Base-by-base conservation (phyloP, 2,329 filamentous ascomycete species). In the Aspergillus felis region DNA sequence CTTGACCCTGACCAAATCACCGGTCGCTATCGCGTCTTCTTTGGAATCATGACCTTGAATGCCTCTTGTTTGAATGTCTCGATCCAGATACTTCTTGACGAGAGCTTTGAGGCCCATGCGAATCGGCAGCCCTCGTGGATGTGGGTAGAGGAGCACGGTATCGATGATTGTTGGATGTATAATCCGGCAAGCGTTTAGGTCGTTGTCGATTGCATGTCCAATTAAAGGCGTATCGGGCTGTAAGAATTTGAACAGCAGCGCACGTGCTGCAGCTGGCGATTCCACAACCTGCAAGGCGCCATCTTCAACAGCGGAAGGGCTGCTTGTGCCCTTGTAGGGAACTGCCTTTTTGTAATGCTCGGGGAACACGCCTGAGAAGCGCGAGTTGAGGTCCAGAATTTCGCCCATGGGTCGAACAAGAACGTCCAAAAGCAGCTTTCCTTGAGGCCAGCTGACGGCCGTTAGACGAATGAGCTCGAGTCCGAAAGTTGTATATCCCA, bases 181-280 rank as follows among this genome's bases (percentile, higher is more conserved):
- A 52, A 97, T 83, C 38, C 93, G 88, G 44, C 88, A 81, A 2
- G 88, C 85, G 70, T 96, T 97, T 55, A 99, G 83, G 68, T 99
- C 94, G 70, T 99, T 99, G 68, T 99, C 94, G 8, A 97, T 84
- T 0, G 91, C 92, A 72, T 99, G 94, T 0, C 94, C 94, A 50
- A 99, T 90, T 0, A 99, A 76, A 0, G 92, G 90, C 0, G 92
- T 99, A 0, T 82, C 77, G 0, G 91, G 89, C 1, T 86, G 83
- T 51, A 99, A 82, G 54, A 90, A 81, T 0, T 83, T 82, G 73
- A 96, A 91, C 8, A 99, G 82, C 0, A 97, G 81, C 1, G 85
- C 79, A 8, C 94, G 87, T 1, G 94, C 94, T 28, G 79, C 82
- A 24, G 84, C 78, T 0, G 92, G 92, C 0, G 89, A 92, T 0